Evolutionary conservation across 192 early-diverging fungal species (phyloP), one percentile per base, ranked within the genome.

Genomic region (Obelidium mucronatum): DNA sequence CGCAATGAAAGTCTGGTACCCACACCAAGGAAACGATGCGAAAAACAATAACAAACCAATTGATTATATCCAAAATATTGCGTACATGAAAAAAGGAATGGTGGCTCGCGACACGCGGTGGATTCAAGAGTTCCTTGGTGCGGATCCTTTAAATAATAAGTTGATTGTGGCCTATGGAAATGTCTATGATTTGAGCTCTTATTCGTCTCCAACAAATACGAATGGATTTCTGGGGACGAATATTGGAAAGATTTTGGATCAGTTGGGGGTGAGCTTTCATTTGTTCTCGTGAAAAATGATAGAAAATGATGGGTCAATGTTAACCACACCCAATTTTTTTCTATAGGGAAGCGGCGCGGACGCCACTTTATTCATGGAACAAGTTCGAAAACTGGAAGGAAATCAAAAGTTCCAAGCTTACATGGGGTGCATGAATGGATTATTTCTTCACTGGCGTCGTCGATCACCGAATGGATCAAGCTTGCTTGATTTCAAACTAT

Each of bases 401-500:
- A 15, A 71, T 26, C 33, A 40, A 26, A 37, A 69, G 40, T 58
- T 72, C 78, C 79, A 28, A 30, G 74, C 90, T 81, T 82, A 79
- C 60, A 40, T 81, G 48, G 89, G 91, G 36, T 97, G 95, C 81
- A 79, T 97, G 42, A 89, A 96, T 58, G 84, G 86, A 58, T 81
- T 91, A 40, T 97, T 95, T 77, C n/a, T 94, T 91, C 60, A 80
- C 93, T 15, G 95, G 94, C 8, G 78, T 83, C 31, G 74, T 96
- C 26, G 95, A 97, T 67, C 91, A 91, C 40, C 89, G 94, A 24
- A 82, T 94, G 48, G 86, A 88, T 19, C 73, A 91, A 42, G 81
- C 85, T 42, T 96, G 95, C 73, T 83, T 88, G 67, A 92, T 96
- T 81, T 91, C 92, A 51, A 94, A 94, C 81, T 96, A 94, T 65